A percentile compares a stretch with the other conserved stretches of the same genome.
Evolutionary conservation across 805 yeast genomes (phyloP).

Genomic region (Spathaspora girioi): DNA sequence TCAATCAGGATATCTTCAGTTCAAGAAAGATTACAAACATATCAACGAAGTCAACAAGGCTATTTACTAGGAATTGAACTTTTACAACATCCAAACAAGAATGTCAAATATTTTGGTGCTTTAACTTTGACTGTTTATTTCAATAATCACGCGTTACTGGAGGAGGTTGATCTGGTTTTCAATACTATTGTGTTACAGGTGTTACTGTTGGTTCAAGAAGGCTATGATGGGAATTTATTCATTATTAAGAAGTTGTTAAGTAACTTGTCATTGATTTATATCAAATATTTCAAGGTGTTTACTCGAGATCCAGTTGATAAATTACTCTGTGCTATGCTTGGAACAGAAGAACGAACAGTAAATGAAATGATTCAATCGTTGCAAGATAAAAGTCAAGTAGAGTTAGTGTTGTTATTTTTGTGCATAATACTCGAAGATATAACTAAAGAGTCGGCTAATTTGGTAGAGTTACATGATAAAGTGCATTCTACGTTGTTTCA

Average conservation of each 20-base stretch:
- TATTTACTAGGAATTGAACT: slow-evolving; percentile 54
- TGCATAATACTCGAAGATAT: slow-evolving; percentile 53
- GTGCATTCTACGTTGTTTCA: slow-evolving; percentile 35
- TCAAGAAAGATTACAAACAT: slow-evolving; percentile 54
- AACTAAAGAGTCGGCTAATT: slow-evolving; percentile 25
- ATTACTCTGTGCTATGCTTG: not conserved
- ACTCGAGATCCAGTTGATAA: slow-evolving; percentile 4
- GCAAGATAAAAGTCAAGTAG: slow-evolving; percentile 10
- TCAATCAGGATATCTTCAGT: slow-evolving; percentile 35
- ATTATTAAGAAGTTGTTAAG: slow-evolving; percentile 59
- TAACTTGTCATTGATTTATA: slow-evolving; percentile 47
- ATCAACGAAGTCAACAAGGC: slow-evolving; percentile 58
- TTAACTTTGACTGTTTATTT: slow-evolving; percentile 68
- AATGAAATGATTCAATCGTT: slow-evolving; percentile 1
- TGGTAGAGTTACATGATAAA: slow-evolving; percentile 31
- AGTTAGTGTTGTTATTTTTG: slow-evolving; percentile 29
- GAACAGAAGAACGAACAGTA: not conserved
- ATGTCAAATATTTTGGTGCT: slow-evolving; percentile 76
- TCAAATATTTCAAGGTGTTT: slow-evolving; percentile 37
- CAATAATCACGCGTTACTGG: slow-evolving; percentile 23
- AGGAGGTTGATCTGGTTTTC: slow-evolving; percentile 10
- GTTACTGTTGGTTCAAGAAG: not conserved
- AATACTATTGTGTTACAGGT: slow-evolving; percentile 7
- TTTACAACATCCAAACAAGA: slow-evolving; percentile 36
- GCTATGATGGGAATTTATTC: slow-evolving; percentile 18